A percentile compares a stretch with the other conserved stretches of the same genome.
Evolutionary conservation across 164 flowering plant genomes (phyloP).

Genomic region (Vitis amurensis): DNA sequence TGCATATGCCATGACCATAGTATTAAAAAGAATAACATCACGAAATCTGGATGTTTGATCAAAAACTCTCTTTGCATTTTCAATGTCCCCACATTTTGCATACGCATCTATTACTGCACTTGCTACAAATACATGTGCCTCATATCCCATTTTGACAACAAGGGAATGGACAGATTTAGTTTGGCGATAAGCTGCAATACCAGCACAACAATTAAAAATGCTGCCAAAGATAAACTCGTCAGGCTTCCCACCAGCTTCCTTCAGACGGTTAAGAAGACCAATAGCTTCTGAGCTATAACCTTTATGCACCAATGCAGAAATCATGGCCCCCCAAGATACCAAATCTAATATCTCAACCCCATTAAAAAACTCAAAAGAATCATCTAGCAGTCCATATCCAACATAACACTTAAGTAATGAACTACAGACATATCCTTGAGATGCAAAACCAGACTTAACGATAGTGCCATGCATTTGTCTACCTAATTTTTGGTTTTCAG

Average conservation of each 20-base stretch:
- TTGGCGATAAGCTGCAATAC: slow-evolving; percentile 25
- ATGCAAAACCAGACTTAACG: slow-evolving; percentile 43
- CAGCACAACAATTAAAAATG: slow-evolving; percentile 44
- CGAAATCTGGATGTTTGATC: slow-evolving; percentile 13
- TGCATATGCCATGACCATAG: slow-evolving; percentile 57
- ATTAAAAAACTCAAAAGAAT: slow-evolving; percentile 32
- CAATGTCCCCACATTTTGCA: slow-evolving; percentile 60
- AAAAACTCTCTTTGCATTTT: slow-evolving; percentile 40
- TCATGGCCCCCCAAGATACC: slow-evolving; percentile 47
- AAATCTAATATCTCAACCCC: slow-evolving; percentile 28
- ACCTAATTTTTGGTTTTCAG: slow-evolving; percentile 22
- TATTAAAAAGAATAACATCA: slow-evolving; percentile 41
- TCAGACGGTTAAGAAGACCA: slow-evolving; percentile 24
- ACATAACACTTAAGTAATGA: slow-evolving; percentile 40
- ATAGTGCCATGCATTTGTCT: slow-evolving; percentile 40
- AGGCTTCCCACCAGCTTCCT: slow-evolving; percentile 36
- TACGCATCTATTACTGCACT: slow-evolving; percentile 58
- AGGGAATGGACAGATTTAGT: slow-evolving; percentile 43
- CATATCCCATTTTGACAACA: slow-evolving; percentile 44
- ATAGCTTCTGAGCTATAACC: slow-evolving; percentile 37
- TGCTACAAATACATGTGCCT: slow-evolving; percentile 28
- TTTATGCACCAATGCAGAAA: slow-evolving; percentile 42
- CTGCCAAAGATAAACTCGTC: slow-evolving; percentile 57
- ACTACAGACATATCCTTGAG: slow-evolving; percentile 29
- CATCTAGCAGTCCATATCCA: slow-evolving; percentile 23